Evolutionary conservation across 73 alveolate genomes (phyloP), one percentile per base, ranked within the genome.

Genomic region (Effrenium voratum): DNA sequence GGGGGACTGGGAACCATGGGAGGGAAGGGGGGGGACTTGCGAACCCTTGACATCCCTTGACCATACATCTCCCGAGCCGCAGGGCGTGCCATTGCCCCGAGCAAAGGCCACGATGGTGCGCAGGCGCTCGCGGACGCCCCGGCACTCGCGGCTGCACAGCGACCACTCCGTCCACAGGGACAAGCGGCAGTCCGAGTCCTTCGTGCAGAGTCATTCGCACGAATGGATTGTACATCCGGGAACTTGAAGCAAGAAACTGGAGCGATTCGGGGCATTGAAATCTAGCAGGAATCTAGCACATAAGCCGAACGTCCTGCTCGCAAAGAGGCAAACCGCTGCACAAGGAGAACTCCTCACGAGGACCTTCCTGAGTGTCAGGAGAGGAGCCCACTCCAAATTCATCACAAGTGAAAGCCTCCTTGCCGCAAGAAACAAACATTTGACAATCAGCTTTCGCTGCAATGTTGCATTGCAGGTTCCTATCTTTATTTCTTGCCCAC

Each of bases 101-200:
- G 97, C 97, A 32, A 36, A 32, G 57, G 68, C 38, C n/a, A 55
- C 87, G 73, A 90, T 57, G 43, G 68, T 86, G 45, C 97, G 97
- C 55, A 90, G 88, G 45, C 97, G 70, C 75, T 90, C 86, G 2
- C 97, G 97, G 88, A 90, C 76, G 72, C 97, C 97, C 44, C 46
- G 85, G 73, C 97, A 68, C 44, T 22, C 46, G 40, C 49, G 43
- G 87, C 59, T 46, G 97, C 97, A 90, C 32, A 24, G n/a, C 45
- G 97, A 90, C 97, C 97, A 90, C 68, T 3, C 49, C 44, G 88
- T 90, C 97, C 97, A 90, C 73, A 90, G 38, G 26, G 88, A 46
- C 45, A 90, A n/a, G 76, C 77, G 87, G 55, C 97, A 90, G 57
- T 90, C 77, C 45, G 34, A 24, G 57, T 90, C 97, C 97, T 90